Percentiles rank a stretch among this genome's conserved stretches.
These are phyloP conservation scores for Leccinellum luteum DNA, from an alignment of 768 basidiomycete species.

Conservation along the genomic window DNA sequence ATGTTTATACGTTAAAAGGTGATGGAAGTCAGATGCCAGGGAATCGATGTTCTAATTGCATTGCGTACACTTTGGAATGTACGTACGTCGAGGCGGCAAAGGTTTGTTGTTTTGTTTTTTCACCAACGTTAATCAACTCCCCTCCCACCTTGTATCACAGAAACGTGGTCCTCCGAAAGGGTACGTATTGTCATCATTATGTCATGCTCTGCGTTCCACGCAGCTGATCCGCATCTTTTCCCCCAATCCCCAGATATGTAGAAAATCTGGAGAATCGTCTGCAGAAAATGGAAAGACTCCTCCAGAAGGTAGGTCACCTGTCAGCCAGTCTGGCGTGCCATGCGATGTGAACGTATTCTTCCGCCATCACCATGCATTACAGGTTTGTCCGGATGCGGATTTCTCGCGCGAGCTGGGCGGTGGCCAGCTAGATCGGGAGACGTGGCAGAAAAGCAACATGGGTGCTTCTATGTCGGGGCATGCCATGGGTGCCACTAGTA, in stretches of 20 bases:
- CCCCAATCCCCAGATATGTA: constrained; percentile 45
- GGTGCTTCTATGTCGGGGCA: constrained; percentile 12
- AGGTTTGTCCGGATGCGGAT: constrained; percentile 68
- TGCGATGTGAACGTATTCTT: background rate
- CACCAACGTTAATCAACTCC: background rate
- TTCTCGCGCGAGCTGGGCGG: constrained; percentile 57
- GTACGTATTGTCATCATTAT: constrained; percentile 11
- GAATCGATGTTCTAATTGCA: constrained; percentile 57
- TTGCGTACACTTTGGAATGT: constrained; percentile 45
- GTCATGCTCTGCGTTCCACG: background rate
- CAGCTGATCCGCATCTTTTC: background rate
- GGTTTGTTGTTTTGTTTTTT: constrained; percentile 30
- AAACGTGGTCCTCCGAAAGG: constrained; percentile 42
- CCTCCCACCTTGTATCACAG: constrained; percentile 15
- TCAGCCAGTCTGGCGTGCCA: background rate
- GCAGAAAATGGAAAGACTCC: constrained; percentile 61
- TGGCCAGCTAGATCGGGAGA: constrained; percentile 36
- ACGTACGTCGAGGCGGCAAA: constrained; percentile 56
- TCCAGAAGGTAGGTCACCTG: constrained; percentile 42
- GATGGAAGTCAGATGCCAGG: constrained; percentile 60
- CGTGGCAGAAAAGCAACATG: constrained; percentile 28
- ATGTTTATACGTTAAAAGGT: constrained; percentile 35
- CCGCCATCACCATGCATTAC: background rate
- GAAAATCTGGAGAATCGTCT: constrained; percentile 60
- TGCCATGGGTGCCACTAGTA: constrained; percentile 4